These are phyloP conservation scores for Picea abies DNA, from an alignment of 83 land plant genomes.

Conservation along the genomic window DNA sequence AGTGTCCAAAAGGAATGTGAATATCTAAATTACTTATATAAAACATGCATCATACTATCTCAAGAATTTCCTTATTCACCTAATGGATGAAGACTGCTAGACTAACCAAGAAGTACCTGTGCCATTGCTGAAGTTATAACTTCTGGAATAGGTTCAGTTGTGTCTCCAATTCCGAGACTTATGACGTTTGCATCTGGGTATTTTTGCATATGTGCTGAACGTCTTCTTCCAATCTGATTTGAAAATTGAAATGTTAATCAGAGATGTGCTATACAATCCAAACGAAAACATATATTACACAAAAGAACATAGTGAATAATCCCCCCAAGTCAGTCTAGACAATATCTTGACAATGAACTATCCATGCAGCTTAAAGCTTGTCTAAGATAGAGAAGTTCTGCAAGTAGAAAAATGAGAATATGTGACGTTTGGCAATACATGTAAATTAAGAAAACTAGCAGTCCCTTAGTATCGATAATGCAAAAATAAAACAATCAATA, in stretches of 20 bases:
- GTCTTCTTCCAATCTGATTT: conserved; percentile 81
- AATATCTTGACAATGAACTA: neutral
- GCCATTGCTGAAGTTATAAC: conserved; percentile 92
- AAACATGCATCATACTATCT: neutral
- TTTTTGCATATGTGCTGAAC: conserved; percentile 76
- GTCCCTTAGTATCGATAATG: no score
- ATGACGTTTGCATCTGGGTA: conserved; percentile 95
- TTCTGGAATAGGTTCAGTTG: conserved; percentile 95
- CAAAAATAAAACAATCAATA: no score
- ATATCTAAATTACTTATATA: neutral
- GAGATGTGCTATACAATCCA: neutral
- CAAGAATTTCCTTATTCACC: neutral
- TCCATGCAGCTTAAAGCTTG: neutral
- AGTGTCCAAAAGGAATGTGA: no score
- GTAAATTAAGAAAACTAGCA: neutral
- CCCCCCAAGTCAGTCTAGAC: no score
- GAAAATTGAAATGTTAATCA: conserved; percentile 4
- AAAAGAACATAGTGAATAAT: neutral
- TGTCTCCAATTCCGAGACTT: conserved; percentile 98
- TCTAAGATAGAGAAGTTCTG: neutral
- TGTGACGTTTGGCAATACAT: neutral
- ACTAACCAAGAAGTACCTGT: conserved; percentile 33
- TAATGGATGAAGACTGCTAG: neutral
- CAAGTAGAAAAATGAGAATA: neutral
- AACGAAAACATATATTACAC: neutral